Percentiles rank a stretch among this genome's conserved stretches.
Conservation (phyloP, 1,139 yeast species). For the Meyerozyma carpophila region DNA sequence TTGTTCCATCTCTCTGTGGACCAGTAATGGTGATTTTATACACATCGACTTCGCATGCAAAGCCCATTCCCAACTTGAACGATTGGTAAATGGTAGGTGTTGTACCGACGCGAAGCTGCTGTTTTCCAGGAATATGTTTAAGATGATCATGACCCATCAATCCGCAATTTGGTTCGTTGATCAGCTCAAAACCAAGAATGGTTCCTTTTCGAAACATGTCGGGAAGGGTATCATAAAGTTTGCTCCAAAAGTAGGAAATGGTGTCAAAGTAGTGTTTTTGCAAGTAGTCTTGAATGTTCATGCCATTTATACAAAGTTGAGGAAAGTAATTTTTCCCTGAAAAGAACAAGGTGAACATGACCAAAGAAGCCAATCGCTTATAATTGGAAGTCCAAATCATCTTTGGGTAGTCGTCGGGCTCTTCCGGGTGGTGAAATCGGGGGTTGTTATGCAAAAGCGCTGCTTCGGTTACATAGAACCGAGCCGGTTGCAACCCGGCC, state of each 20-base stretch:
- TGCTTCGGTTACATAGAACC: slow-evolving; percentile 66
- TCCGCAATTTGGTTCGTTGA: slow-evolving; percentile 83
- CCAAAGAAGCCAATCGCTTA: slow-evolving; percentile 64
- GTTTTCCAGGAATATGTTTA: slow-evolving; percentile 41
- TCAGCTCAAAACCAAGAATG: slow-evolving; percentile 73
- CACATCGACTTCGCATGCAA: slow-evolving; percentile 56
- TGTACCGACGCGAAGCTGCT: slow-evolving; percentile 58
- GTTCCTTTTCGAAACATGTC: slow-evolving; percentile 48
- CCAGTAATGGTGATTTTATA: slow-evolving; percentile 69
- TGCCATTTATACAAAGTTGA: slow-evolving; percentile 60
- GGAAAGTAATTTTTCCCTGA: slow-evolving; percentile 73
- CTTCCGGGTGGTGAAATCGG: slow-evolving; percentile 21
- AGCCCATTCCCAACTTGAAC: slow-evolving; percentile 67
- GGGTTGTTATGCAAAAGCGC: slow-evolving; percentile 65
- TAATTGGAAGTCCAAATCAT: slow-evolving; percentile 96
- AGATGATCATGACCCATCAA: slow-evolving; percentile 51
- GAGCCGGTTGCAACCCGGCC: slow-evolving; percentile 79
- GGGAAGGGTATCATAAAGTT: slow-evolving; percentile 45
- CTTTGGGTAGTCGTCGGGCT: slow-evolving; percentile 54
- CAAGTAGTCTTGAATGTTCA: slow-evolving; percentile 72
- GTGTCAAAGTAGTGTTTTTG: slow-evolving; percentile 61
- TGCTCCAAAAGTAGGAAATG: slow-evolving; percentile 47
- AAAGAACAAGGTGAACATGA: slow-evolving; percentile 84
- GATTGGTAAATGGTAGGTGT: slow-evolving; percentile 64
- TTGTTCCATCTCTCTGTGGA: slow-evolving; percentile 57